These are phyloP conservation scores for Friedmanniomyces simplex DNA, from an alignment of 495 filamentous ascomycete species.

Conservation along the genomic window DNA sequence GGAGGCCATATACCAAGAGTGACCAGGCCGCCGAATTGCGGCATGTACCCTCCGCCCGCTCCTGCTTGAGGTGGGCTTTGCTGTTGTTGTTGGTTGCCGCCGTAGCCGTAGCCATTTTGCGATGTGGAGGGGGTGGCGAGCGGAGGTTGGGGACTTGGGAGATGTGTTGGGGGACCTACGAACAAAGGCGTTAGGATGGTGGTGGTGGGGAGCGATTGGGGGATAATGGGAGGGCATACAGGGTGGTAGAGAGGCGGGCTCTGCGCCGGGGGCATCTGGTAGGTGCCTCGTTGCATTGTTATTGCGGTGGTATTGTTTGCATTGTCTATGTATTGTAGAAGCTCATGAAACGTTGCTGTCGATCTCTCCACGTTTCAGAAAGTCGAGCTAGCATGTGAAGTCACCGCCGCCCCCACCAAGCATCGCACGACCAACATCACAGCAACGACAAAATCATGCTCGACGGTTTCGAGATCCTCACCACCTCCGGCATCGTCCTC, in stretches of 20 bases:
- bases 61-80: conserved; percentile 27
- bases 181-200: conserved; percentile 35
- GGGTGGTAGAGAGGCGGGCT: conserved; percentile 97
- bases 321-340: background rate
- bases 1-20: no score
- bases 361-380: conserved; percentile 1
- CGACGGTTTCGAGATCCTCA: conserved; percentile 94
- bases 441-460: no score
- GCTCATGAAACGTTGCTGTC: background rate
- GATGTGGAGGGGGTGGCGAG: conserved; percentile 81
- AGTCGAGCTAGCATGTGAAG: conserved; percentile 9
- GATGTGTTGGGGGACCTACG: conserved; percentile 78
- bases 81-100: no score
- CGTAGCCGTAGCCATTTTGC: conserved; percentile 56
- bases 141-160: conserved; percentile 98
- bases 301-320: background rate
- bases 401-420: background rate
- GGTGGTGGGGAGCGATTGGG: conserved; percentile 72
- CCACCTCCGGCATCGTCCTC: conserved; percentile 89
- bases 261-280: conserved; percentile 57
- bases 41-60: conserved; percentile 42
- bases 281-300: conserved; percentile 72
- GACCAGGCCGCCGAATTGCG: conserved; percentile 80
- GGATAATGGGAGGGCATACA: conserved; percentile 68
- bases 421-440: conserved; percentile 1